These are phyloP conservation scores for Leccinum holopus DNA, from an alignment of 1,284 basidiomycete genomes.

Conservation along the genomic window DNA sequence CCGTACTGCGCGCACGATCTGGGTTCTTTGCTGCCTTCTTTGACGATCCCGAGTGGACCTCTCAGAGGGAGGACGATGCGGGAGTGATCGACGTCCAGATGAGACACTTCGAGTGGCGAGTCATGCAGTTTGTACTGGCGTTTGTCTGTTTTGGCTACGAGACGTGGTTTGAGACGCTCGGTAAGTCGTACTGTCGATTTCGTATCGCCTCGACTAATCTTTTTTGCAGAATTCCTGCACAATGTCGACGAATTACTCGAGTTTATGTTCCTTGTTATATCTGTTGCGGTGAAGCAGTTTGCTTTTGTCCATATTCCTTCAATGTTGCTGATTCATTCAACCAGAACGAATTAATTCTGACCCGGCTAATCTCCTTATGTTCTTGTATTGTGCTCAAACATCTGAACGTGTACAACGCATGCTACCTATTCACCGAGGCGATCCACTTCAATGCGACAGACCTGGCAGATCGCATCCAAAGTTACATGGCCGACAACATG, in stretches of 20 bases:
- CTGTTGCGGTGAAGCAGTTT: conserved; percentile 64
- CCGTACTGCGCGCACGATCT: conserved; percentile 78
- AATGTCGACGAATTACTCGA: conserved; percentile 80
- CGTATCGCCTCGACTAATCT: background rate
- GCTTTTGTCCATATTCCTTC: background rate
- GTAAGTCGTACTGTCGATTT: conserved; percentile 41
- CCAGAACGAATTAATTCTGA: conserved; percentile 87
- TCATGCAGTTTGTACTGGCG: conserved; percentile 74
- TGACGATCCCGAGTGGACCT: conserved; percentile 81
- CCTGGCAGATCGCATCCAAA: conserved; percentile 74
- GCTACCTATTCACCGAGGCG: conserved; percentile 81
- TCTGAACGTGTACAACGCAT: conserved; percentile 77
- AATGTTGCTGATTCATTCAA: conserved; percentile 11
- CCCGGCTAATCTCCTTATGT: conserved; percentile 82
- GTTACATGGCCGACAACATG: conserved; percentile 82
- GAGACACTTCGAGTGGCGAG: conserved; percentile 72
- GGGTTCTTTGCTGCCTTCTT: conserved; percentile 89
- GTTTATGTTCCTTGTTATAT: conserved; percentile 86
- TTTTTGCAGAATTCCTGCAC: conserved; percentile 55
- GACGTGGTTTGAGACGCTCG: conserved; percentile 72
- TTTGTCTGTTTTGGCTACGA: conserved; percentile 84
- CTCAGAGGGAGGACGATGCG: conserved; percentile 53
- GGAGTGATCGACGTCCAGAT: conserved; percentile 68
- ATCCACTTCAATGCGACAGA: conserved; percentile 73
- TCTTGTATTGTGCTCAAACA: conserved; percentile 72